Evolutionary conservation across 495 filamentous ascomycete species (phyloP).

Genomic region (Tirmania nivea): DNA sequence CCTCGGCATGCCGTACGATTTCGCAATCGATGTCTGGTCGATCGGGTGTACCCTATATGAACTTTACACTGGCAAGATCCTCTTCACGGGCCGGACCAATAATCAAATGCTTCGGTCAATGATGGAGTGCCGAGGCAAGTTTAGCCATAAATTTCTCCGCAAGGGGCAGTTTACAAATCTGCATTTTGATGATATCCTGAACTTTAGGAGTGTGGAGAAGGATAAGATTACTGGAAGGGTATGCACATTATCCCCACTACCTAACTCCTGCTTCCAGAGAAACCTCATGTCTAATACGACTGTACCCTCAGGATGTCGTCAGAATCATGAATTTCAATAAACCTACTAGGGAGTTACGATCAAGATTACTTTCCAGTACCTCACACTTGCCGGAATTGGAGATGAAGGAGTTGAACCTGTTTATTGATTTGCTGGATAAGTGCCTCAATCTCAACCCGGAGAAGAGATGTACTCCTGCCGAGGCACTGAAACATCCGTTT

Average conservation of each 20-base stretch:
- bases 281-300: neutral
- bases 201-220: slow-evolving; percentile 68
- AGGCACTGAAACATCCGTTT: slow-evolving; percentile 80
- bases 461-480: slow-evolving; percentile 63
- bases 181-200: slow-evolving; percentile 74
- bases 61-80: slow-evolving; percentile 88
- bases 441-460: slow-evolving; percentile 85
- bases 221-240: slow-evolving; percentile 71
- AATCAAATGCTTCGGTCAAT: slow-evolving; percentile 93
- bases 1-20: slow-evolving; percentile 82
- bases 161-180: slow-evolving; percentile 46
- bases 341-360: slow-evolving; percentile 60
- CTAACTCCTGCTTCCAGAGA: slow-evolving; percentile 6
- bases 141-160: slow-evolving; percentile 66
- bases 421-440: slow-evolving; percentile 67
- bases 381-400: slow-evolving; percentile 54
- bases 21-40: slow-evolving; percentile 90
- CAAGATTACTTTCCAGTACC: slow-evolving; percentile 49
- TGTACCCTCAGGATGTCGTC: slow-evolving; percentile 33
- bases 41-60: slow-evolving; percentile 94
- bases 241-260: slow-evolving; percentile 5
- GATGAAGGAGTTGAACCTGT: slow-evolving; percentile 53
- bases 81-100: slow-evolving; percentile 87
- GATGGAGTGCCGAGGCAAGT: slow-evolving; percentile 88
- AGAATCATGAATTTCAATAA: slow-evolving; percentile 53